Evolutionary conservation across 225 moss, liverwort and hornwort species (phyloP), one percentile per base, ranked within the genome.

Genomic region (Bryoerythrophyllum caledonicum): DNA sequence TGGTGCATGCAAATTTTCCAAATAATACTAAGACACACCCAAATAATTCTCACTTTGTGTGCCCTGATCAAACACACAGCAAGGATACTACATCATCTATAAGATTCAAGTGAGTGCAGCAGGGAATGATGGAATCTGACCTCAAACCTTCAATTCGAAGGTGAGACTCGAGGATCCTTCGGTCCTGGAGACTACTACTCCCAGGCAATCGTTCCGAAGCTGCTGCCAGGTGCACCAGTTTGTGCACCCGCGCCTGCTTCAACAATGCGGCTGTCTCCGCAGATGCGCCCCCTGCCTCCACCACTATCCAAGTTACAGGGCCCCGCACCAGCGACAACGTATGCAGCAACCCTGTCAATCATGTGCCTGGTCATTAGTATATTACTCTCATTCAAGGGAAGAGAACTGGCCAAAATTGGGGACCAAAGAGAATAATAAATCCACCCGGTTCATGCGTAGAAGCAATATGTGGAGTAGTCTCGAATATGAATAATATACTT

Each of bases 221-320:
- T 64, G 82, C 78, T 68, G 82, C 75, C 67, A 96, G 59, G 52
- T 96, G 96, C 64, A 85, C 79, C 81, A 87, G 49, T 61, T 77
- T 81, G 57, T 83, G 67, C 71, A 94, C 80, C 76, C 78, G 86
- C 14, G 91, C 90, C 56, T 81, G 75, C 28, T 57, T 63, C n/a
- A 96, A 40, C 72, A 96, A 76, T 38, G 79, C 79, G 6, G 84
- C 90, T 27, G 96, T 96, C 76, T 94, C 92, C 49, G 56, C 59
- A 21, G 96, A 85, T 56, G 56, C 77, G 37, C 85, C 91, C 27
- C 79, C 91, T 64, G 96, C 90, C 80, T 96, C 96, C 27, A 94
- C 56, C 20, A 96, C 88, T 82, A 96, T 91, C 96, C 96, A 96
- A 15, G 81, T 88, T 44, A 96, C 87, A 64, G 94, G 90, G 43